Conservation (phyloP, 176 grass and related monocot species). For the Saccharum officinarum region DNA sequence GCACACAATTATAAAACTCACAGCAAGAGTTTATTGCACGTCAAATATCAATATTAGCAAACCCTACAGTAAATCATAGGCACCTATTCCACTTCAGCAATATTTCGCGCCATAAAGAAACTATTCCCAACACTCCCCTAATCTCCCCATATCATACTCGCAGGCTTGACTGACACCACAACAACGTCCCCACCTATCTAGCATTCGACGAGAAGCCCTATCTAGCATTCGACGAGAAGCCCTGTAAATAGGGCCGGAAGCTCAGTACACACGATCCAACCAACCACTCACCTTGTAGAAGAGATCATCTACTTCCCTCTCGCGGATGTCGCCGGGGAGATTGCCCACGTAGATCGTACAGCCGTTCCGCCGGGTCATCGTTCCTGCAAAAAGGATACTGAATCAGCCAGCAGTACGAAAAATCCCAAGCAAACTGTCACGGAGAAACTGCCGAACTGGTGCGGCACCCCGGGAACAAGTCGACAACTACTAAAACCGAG, state of each 20-base stretch:
- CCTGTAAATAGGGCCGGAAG: neutral
- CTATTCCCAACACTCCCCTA: neutral
- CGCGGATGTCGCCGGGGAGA: conserved; percentile 77
- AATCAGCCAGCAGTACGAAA: neutral
- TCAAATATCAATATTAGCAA: neutral
- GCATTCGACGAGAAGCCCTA: no score
- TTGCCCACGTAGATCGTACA: conserved; percentile 90
- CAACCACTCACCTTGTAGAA: conserved; percentile 72
- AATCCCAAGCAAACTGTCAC: neutral
- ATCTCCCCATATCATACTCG: neutral
- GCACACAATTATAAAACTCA: neutral
- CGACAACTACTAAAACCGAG: no score
- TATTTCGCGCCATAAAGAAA: neutral
- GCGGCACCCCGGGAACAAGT: neutral
- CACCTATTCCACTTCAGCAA: neutral
- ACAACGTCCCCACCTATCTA: neutral
- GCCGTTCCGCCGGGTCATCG: conserved; percentile 66
- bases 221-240: neutral
- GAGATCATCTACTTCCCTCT: conserved; percentile 84
- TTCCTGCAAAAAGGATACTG: conserved; percentile 33
- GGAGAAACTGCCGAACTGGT: neutral
- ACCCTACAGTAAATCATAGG: neutral
- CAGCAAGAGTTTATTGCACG: neutral
- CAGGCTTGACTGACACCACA: neutral
- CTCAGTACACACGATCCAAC: neutral